Conservation (phyloP, 75 land plant species). For the Chamaecyparis obtusa region DNA sequence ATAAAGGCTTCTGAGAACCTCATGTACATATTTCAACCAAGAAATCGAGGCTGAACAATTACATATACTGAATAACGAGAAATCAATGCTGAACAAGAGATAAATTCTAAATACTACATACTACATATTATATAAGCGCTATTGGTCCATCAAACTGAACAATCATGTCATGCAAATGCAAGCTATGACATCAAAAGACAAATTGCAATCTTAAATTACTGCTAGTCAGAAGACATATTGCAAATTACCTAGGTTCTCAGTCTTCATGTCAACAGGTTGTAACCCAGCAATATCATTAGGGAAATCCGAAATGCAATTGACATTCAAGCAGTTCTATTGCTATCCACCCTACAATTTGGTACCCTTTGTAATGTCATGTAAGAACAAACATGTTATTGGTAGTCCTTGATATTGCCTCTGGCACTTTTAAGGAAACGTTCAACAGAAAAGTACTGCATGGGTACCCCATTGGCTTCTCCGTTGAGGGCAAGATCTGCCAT, state of each 20-base stretch:
- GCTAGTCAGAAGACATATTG: background rate
- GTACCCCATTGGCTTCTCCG: slow-evolving; percentile 54
- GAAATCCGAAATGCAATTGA: background rate
- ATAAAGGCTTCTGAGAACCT: background rate
- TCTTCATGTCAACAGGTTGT: background rate
- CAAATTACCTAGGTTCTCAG: background rate
- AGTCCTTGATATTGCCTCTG: slow-evolving; percentile 64
- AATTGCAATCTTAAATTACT: background rate
- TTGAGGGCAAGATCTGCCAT: slow-evolving; percentile 64
- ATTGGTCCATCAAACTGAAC: background rate
- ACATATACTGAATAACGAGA: background rate
- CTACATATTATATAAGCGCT: too few relatives aligned
- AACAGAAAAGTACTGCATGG: slow-evolving; percentile 53
- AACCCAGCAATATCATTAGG: background rate
- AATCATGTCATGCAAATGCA: background rate
- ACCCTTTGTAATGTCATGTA: background rate
- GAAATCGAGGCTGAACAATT: background rate
- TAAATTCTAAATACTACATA: background rate
- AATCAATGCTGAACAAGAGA: background rate
- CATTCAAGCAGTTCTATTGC: background rate
- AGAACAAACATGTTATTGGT: slow-evolving; percentile 26
- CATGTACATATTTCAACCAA: background rate
- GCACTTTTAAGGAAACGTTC: slow-evolving; percentile 48
- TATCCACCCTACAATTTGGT: background rate
- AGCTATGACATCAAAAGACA: background rate